phyloP scores from a whole-genome alignment of 2,329 filamentous ascomycete genomes.

The Neofusicoccum sp. region DNA sequence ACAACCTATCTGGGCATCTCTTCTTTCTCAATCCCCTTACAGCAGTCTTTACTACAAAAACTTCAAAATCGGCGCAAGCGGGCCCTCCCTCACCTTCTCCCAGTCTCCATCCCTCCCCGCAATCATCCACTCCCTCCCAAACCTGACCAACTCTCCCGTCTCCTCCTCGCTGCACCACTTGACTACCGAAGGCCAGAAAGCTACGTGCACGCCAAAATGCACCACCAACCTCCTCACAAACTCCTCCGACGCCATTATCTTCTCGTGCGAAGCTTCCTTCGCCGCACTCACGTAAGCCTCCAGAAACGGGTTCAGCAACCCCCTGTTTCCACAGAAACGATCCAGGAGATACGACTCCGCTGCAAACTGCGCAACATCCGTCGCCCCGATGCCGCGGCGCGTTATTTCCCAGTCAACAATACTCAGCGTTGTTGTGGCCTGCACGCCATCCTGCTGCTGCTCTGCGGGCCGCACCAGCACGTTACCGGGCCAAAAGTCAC shows the following conservation, averaged over 20 bases:
- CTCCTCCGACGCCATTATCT: not conserved
- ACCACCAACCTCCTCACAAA: conserved; percentile 35
- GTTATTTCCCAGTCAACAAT: conserved; percentile 43
- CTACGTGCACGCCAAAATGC: conserved; percentile 40
- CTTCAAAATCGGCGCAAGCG: not conserved
- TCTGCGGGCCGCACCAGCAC: conserved; percentile 29
- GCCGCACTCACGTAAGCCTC: conserved; percentile 21
- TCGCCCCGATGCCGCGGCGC: conserved; percentile 37
- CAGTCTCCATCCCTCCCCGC: conserved; percentile 27
- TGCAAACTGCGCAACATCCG: conserved; percentile 42
- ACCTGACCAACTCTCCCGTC: conserved; percentile 29
- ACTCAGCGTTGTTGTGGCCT: conserved; percentile 25
- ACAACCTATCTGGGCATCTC: too few species aligned
- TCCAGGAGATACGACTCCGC: conserved; percentile 42
- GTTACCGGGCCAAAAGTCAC: conserved; percentile 45
- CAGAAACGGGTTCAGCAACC: conserved; percentile 34
- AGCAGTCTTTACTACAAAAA: not conserved
- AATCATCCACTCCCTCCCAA: conserved; percentile 17
- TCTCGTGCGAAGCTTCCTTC: not conserved
- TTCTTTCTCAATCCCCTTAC: too few species aligned
- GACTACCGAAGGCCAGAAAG: conserved; percentile 38
- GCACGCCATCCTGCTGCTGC: not conserved
- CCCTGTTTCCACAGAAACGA: conserved; percentile 34
- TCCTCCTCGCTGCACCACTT: conserved; percentile 33
- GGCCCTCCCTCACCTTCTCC: conserved; percentile 26